Percentiles rank a stretch among this genome's conserved stretches.
Evolutionary conservation across 2,329 filamentous ascomycete genomes (phyloP).

Genomic region (Venturia asperata): DNA sequence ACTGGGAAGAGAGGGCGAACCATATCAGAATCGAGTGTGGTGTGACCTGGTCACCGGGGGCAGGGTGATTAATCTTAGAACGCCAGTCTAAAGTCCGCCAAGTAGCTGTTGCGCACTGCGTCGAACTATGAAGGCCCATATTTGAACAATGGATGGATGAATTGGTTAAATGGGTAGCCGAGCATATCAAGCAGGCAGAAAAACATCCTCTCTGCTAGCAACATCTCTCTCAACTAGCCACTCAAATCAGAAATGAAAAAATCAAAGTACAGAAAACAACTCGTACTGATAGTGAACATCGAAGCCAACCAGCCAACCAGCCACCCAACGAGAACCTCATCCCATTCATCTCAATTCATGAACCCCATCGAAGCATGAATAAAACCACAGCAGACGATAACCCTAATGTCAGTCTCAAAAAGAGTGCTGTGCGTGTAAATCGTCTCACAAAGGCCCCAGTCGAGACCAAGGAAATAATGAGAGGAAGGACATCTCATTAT

Average conservation of each 20-base stretch:
- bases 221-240: not conserved
- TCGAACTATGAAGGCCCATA: too few species aligned
- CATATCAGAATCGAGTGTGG: not conserved
- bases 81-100: too few species aligned
- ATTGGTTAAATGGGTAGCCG: not conserved
- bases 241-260: not conserved
- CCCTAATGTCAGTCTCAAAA: not conserved
- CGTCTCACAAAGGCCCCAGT: not conserved
- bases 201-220: not conserved
- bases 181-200: not conserved
- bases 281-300: not conserved
- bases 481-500: not conserved
- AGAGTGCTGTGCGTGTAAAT: not conserved
- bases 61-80: too few species aligned
- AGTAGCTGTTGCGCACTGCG: too few species aligned
- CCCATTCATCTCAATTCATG: not conserved
- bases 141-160: not conserved
- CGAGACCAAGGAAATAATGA: not conserved
- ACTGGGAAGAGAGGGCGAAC: not conserved
- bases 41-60: too few species aligned
- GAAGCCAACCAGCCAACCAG: conserved; percentile 5
- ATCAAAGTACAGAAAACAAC: not conserved
- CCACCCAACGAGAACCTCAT: not conserved
- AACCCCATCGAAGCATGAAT: not conserved
- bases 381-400: not conserved